A percentile compares a stretch with the other conserved stretches of the same genome.
Conservation (phyloP, 345 rosid genomes). For the Eucalyptus viminalis region DNA sequence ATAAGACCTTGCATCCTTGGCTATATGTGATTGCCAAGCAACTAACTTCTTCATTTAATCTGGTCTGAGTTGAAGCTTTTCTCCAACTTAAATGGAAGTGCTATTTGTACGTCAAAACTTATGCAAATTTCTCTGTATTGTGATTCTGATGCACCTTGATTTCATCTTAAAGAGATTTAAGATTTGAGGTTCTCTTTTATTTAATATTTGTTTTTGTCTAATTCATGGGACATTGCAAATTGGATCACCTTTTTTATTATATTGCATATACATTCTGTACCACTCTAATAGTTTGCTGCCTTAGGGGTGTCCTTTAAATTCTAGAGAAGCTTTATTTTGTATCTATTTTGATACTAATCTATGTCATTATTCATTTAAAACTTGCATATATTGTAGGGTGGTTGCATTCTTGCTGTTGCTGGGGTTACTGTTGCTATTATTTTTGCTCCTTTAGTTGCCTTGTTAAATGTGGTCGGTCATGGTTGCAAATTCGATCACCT, state of each 20-base stretch:
- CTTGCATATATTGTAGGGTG: constrained; percentile 29
- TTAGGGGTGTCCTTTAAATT: not conserved
- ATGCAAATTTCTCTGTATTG: not conserved
- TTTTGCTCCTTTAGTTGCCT: constrained; percentile 63
- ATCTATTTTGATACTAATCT: not conserved
- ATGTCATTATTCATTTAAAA: not conserved
- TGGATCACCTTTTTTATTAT: not conserved
- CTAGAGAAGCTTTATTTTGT: not conserved
- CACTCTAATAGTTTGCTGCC: not conserved
- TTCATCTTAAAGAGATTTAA: not conserved
- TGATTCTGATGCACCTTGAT: not conserved
- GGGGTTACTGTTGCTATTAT: constrained; percentile 76
- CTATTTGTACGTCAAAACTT: not conserved
- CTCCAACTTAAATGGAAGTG: not conserved
- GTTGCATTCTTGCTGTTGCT: constrained; percentile 62
- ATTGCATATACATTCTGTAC: not conserved
- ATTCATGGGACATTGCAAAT: not conserved
- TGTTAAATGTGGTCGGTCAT: constrained; percentile 44
- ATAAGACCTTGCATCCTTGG: not conserved
- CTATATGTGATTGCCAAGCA: not conserved
- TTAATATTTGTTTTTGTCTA: not conserved
- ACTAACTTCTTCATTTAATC: not conserved
- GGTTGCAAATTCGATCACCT: constrained; percentile 12
- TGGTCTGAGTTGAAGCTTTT: not conserved
- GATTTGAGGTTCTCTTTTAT: not conserved